Evolutionary conservation across 2,329 filamentous ascomycete genomes (phyloP), one percentile per base, ranked within the genome.

Genomic region (Neonectria sp.): DNA sequence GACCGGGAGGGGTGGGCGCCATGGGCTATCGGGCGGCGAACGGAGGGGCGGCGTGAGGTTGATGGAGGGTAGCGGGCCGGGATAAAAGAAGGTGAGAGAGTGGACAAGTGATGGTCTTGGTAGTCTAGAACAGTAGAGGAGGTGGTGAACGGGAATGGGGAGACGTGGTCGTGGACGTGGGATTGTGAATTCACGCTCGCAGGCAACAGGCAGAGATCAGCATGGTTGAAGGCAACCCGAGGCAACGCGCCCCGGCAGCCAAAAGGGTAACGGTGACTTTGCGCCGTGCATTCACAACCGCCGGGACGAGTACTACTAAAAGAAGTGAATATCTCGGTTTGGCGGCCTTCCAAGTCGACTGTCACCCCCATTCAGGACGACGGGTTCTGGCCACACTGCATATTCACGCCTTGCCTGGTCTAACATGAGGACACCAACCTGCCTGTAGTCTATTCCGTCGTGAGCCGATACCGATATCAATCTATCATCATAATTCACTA

Each of bases 1-100:
- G 29, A 35, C 29, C 51, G 51, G 29, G 51, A 33, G 29, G 51
- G 31, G 40, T 45, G 40, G 43, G 52, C 51, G 60, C 60, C 43
- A 43, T 29, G 24, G 21, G 24, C 24, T 55, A 55, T 48, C 59
- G 40, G 17, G 43, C 52, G 60, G 48, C 11, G 55, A 33, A 33
- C 13, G 52, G 40, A 46, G 48, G 48, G 45, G 45, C 31, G n/a
- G 25, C 46, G 57, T 25, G 40, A 11, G 35, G 35, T 45, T 35
- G 21, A 62, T 11, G 51, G 31, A 48, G 43, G 31, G 51, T 45
- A 45, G 40, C 15, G n/a, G 43, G 27, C 12, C 12, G 43, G 15
- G 27, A 15, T 9, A 29, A 43, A 33, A 33, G 52, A 46, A 45
- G 51, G 59, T 35, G 37, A 40, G 37, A 40, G 35, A 46, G 52